Evolutionary conservation across 805 yeast species (phyloP).

Genomic region (Saccharomycopsis malanga): DNA sequence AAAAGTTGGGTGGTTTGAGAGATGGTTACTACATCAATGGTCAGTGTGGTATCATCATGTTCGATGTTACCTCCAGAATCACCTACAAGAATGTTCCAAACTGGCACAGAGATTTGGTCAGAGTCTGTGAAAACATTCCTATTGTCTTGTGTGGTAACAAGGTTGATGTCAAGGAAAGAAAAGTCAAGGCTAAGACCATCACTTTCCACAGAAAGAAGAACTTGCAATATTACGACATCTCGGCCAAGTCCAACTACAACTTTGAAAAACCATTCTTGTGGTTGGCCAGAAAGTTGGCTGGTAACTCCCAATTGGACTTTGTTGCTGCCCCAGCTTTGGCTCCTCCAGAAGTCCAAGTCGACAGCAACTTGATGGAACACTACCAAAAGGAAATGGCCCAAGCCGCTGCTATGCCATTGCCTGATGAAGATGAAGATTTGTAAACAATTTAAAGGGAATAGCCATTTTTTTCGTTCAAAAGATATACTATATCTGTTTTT

Average conservation of each 20-base stretch:
- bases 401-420: slow-evolving; percentile 99
- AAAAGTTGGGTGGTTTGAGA: slow-evolving; percentile 98
- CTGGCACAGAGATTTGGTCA: slow-evolving; percentile 99
- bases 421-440: slow-evolving; percentile 99
- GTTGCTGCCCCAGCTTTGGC: slow-evolving; percentile 99
- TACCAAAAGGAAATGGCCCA: slow-evolving; percentile 99
- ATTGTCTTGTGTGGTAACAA: slow-evolving; percentile 98
- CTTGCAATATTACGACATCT: slow-evolving; percentile 98
- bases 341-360: slow-evolving; percentile 99
- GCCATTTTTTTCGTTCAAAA: not conserved
- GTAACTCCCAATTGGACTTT: slow-evolving; percentile 95
- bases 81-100: slow-evolving; percentile 99
- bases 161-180: slow-evolving; percentile 99
- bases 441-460: slow-evolving; percentile 31
- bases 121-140: slow-evolving; percentile 99
- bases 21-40: slow-evolving; percentile 99
- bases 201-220: slow-evolving; percentile 99
- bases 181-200: slow-evolving; percentile 99
- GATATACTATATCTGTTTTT: not conserved
- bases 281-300: slow-evolving; percentile 98
- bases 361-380: slow-evolving; percentile 92
- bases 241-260: slow-evolving; percentile 99
- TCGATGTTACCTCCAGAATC: slow-evolving; percentile 98
- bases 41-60: slow-evolving; percentile 99
- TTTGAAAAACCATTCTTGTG: slow-evolving; percentile 99